Conservation (phyloP, 1,284 basidiomycete species). For the Cutaneotrichosporon cavernicola region DNA sequence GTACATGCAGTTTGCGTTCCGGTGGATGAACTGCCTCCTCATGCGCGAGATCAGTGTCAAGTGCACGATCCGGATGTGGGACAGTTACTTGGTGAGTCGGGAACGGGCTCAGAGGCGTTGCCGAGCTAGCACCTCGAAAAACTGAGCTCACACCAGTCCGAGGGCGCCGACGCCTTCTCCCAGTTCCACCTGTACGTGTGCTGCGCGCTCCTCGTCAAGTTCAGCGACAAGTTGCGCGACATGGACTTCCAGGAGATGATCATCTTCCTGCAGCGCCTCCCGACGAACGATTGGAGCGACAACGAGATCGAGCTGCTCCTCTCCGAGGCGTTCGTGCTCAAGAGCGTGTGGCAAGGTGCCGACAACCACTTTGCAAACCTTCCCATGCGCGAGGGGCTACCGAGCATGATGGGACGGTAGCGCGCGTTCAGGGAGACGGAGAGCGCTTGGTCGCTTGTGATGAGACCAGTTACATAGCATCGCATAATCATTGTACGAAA, state of each 20-base stretch:
- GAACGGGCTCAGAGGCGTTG: not conserved
- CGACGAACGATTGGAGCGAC: conserved; percentile 92
- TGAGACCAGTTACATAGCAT: not conserved
- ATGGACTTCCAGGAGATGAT: conserved; percentile 99
- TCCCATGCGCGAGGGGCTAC: conserved; percentile 33
- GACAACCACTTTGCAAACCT: conserved; percentile 73
- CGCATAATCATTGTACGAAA: conserved; percentile 1
- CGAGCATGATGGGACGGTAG: conserved; percentile 49
- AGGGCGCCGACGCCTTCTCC: conserved; percentile 91
- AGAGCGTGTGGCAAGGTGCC: conserved; percentile 89
- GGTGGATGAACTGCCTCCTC: conserved; percentile 97
- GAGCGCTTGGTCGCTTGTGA: not conserved
- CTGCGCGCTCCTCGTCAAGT: conserved; percentile 87
- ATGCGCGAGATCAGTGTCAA: conserved; percentile 94
- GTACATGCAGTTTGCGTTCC: conserved; percentile 97
- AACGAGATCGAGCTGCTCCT: conserved; percentile 93
- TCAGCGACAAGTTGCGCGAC: conserved; percentile 81
- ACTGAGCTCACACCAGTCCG: conserved; percentile 43
- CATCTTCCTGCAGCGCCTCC: conserved; percentile 95
- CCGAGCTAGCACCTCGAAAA: too few species aligned
- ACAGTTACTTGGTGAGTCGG: conserved; percentile 82
- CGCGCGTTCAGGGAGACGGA: not conserved
- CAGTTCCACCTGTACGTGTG: conserved; percentile 97
- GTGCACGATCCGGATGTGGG: conserved; percentile 97
- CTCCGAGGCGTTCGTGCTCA: conserved; percentile 92